phyloP scores from a whole-genome alignment of 352 stramenopile genomes.

The Globisporangium cederbergense region DNA sequence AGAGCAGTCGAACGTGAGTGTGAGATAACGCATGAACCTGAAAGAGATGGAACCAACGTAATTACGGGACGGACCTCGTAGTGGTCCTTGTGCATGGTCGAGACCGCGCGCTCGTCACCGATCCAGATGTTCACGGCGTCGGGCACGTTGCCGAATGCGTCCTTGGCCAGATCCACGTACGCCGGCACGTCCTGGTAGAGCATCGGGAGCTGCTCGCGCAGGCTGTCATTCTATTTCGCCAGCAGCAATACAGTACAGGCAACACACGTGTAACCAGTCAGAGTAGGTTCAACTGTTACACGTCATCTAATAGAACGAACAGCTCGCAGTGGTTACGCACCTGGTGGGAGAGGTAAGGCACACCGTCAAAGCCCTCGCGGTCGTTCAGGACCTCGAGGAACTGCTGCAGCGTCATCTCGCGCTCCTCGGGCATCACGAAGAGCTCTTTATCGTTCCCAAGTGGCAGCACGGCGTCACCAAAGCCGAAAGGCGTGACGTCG shows the following conservation, averaged over 20 bases:
- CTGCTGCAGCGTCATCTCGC: conserved; percentile 56
- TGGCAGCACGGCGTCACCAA: conserved; percentile 63
- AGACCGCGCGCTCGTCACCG: conserved; percentile 93
- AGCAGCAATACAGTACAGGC: neutral
- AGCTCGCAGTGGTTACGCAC: conserved; percentile 11
- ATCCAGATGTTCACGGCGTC: conserved; percentile 98
- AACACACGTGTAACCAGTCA: neutral
- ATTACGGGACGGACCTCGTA: conserved; percentile 81
- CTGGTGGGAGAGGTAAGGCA: conserved; percentile 84
- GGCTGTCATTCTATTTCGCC: conserved; percentile 60
- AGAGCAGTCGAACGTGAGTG: too few species aligned
- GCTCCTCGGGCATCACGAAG: conserved; percentile 84
- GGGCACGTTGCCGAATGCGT: conserved; percentile 76
- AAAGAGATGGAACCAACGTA: neutral
- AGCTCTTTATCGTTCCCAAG: conserved; percentile 25
- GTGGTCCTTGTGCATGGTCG: conserved; percentile 97
- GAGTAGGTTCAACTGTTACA: neutral
- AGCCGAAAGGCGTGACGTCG: conserved; percentile 75
- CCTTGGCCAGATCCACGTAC: conserved; percentile 48
- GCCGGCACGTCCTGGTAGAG: conserved; percentile 64
- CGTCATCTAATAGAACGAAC: neutral
- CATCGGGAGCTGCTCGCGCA: conserved; percentile 63
- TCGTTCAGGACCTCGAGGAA: conserved; percentile 54
- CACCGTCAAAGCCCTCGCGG: conserved; percentile 56
- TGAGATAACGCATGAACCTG: too few species aligned